Evolutionary conservation across 2,329 filamentous ascomycete species (phyloP), one percentile per base, ranked within the genome.

Genomic region (Knoxdaviesia proteae): DNA sequence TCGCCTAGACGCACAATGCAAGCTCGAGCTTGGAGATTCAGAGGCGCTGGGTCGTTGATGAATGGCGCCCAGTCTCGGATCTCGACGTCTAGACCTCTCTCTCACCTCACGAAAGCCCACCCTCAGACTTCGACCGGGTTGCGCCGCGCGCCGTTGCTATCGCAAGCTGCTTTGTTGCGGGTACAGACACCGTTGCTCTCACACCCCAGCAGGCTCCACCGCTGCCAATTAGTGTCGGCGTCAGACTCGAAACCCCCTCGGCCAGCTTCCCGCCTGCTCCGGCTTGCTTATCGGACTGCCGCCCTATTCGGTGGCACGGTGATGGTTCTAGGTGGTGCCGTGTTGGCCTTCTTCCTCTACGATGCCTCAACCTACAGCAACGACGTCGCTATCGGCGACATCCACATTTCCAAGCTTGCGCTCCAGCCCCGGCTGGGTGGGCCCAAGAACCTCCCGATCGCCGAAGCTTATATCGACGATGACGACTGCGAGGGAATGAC

Each of bases 361-460:
- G 90, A 98, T 63, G 80, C 87, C 7, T 80, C 76, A 40, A 98
- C 90, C 9, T 98, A 98, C 63, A 77, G 74, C 46, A 80, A 86
- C 49, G 67, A 78, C 39, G 62, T 71, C 2, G 71, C 68, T 6
- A 67, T 69, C 31, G 64, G 66, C 49, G 87, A 94, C 51, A 76
- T 94, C 45, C 71, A 79, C 41, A 80, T 98, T n/a, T 87, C 87
- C 2, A 72, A 84, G 51, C 62, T 84, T 34, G 90, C 90, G 1
- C 64, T 98, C 42, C 77, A 76, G 45, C 90, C 90, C 1, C 73
- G 77, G 48, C 71, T 70, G 46, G 90, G 90, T 44, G 90, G 90
- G 0, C 87, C 88, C 0, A 96, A 98, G 67, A 94, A 98, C 53
- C 63, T 98, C 34, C 90, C 88, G 1, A 90, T 98, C 46, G 78